Conservation (phyloP, 441 rosid species). For the Isatis lusitanica region DNA sequence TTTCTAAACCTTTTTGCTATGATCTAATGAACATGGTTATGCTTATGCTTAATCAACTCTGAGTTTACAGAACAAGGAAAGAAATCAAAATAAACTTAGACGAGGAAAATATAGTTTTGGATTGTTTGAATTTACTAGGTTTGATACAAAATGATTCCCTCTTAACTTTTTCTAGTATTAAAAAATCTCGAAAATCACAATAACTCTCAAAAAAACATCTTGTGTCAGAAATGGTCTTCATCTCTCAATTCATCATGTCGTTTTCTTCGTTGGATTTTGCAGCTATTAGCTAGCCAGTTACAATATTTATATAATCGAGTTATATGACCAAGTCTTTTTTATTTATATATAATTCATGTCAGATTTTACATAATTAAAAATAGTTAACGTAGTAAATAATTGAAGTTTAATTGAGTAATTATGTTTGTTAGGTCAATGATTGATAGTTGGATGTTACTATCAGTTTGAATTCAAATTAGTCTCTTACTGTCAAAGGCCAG, state of each 20-base stretch:
- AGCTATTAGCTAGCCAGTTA: conserved; percentile 25
- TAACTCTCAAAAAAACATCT: conserved; percentile 1
- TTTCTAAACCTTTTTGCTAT: neutral
- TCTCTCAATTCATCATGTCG: conserved; percentile 15
- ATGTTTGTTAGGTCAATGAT: neutral
- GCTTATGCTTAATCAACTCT: neutral
- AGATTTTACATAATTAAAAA: neutral
- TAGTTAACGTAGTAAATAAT: neutral
- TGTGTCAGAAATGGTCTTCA: conserved; percentile 36
- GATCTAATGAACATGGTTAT: conserved; percentile 7
- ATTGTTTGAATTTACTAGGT: neutral
- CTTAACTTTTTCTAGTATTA: neutral
- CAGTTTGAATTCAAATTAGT: neutral
- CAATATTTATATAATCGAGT: neutral
- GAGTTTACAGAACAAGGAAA: neutral
- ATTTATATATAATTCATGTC: neutral
- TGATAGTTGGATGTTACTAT: neutral
- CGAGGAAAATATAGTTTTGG: neutral
- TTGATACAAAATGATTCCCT: conserved; percentile 26
- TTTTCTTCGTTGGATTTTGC: conserved; percentile 26
- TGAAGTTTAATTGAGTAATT: neutral
- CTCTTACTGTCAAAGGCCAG: neutral
- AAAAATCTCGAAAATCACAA: conserved; percentile 8
- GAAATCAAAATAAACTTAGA: neutral
- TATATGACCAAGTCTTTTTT: neutral